Evolutionary conservation across 2,329 filamentous ascomycete species (phyloP).

Genomic region (Daldinia eschscholtzii): DNA sequence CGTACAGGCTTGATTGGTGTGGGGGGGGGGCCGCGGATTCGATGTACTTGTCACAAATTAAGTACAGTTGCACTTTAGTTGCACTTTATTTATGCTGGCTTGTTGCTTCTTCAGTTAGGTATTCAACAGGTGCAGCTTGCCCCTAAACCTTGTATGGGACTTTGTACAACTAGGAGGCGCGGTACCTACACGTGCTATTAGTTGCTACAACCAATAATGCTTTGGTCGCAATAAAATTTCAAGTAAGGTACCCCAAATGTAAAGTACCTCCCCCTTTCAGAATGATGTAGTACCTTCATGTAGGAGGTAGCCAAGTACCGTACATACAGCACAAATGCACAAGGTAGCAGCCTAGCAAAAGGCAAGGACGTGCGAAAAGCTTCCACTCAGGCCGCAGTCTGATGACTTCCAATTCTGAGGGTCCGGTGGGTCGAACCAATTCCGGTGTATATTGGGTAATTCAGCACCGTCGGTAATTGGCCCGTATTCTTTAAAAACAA

Average conservation of each 20-base stretch:
- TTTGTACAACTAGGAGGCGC: slow-evolving; percentile 14
- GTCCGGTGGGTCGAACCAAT: slow-evolving; percentile 33
- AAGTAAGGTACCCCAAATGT: slow-evolving; percentile 26
- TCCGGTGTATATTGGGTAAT: slow-evolving; percentile 16
- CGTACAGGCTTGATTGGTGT: slow-evolving; percentile 35
- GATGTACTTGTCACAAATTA: slow-evolving; percentile 21
- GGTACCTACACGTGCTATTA: slow-evolving; percentile 21
- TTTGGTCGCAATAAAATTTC: slow-evolving; percentile 31
- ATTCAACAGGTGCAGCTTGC: background rate
- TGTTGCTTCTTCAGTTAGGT: background rate
- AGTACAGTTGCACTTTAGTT: slow-evolving; percentile 10
- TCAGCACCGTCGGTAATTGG: slow-evolving; percentile 10
- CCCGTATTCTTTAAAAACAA: slow-evolving; percentile 12
- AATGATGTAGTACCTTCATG: slow-evolving; percentile 25
- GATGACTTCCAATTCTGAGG: slow-evolving; percentile 29
- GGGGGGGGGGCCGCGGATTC: slow-evolving; percentile 15
- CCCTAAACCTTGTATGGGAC: background rate
- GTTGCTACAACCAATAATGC: slow-evolving; percentile 23
- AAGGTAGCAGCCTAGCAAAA: background rate
- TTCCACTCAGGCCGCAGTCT: slow-evolving; percentile 28
- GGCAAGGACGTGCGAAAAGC: slow-evolving; percentile 27
- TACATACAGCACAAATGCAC: no score
- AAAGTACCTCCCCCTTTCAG: slow-evolving; percentile 33
- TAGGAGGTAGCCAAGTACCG: background rate
- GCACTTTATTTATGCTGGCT: slow-evolving; percentile 1